Evolutionary conservation across 139 green algal genomes (phyloP).

Genomic region (Volvox africanus): DNA sequence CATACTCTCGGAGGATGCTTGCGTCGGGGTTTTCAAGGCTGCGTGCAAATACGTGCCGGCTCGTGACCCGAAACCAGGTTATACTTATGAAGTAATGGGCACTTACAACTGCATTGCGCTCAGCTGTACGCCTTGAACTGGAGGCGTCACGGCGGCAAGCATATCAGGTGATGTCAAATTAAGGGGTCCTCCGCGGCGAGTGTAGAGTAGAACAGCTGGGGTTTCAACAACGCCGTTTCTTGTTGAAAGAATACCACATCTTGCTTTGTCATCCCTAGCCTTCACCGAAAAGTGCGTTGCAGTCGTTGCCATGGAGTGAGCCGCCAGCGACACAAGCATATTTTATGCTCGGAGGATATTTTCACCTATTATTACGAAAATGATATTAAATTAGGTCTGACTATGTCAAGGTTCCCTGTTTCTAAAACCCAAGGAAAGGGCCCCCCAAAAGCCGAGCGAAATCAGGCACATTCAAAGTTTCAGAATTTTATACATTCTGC

Average conservation of each 20-base stretch:
- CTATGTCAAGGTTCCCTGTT: too few relatives aligned
- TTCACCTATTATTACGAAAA: too few relatives aligned
- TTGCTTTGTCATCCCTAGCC: constrained; percentile 46
- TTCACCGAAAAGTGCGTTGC: constrained; percentile 42
- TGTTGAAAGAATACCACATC: constrained; percentile 41
- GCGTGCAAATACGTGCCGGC: constrained; percentile 1
- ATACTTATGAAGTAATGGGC: neutral
- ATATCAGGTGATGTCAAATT: constrained; percentile 72
- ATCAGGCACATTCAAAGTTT: too few relatives aligned
- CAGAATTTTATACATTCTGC: too few relatives aligned
- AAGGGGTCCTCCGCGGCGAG: constrained; percentile 61
- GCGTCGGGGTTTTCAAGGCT: constrained; percentile 68
- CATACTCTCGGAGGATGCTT: constrained; percentile 45
- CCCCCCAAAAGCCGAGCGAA: too few relatives aligned
- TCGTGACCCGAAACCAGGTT: too few relatives aligned
- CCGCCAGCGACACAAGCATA: neutral
- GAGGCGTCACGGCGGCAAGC: constrained; percentile 60
- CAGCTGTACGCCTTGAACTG: constrained; percentile 57
- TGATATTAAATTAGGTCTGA: too few relatives aligned
- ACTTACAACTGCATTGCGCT: constrained; percentile 75
- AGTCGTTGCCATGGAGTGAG: neutral
- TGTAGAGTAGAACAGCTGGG: constrained; percentile 71
- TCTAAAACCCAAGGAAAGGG: too few relatives aligned
- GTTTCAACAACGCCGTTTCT: constrained; percentile 52
- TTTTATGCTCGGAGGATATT: neutral